These are phyloP conservation scores for Eremochloa ophiuroides DNA, from an alignment of 176 grass and related monocot species.

Conservation along the genomic window DNA sequence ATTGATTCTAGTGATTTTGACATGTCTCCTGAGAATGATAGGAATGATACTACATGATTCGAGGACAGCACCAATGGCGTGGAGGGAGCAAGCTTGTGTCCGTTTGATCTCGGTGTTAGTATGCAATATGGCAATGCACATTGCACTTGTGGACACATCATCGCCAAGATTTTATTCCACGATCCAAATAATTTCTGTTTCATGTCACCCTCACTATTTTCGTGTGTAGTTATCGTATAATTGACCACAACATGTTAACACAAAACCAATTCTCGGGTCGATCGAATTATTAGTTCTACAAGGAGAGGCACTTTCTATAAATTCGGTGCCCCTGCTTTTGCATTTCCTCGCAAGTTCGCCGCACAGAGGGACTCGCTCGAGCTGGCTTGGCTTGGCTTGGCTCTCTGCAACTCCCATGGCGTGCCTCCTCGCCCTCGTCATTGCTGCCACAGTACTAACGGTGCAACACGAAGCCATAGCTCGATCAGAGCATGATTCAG, in stretches of 20 bases:
- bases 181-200: too few relatives aligned
- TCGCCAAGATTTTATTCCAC: too few relatives aligned
- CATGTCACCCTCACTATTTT: not conserved
- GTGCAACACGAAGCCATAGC: not conserved
- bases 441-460: conserved; percentile 19
- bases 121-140: too few relatives aligned
- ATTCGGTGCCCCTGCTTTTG: not conserved
- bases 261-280: not conserved
- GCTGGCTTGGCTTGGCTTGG: not conserved
- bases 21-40: too few relatives aligned
- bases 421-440: not conserved
- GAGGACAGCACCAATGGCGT: too few relatives aligned
- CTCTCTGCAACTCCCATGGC: conserved; percentile 16
- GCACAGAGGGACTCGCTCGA: not conserved
- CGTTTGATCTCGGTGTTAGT: too few relatives aligned
- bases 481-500: not conserved
- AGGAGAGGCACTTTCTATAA: not conserved
- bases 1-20: too few relatives aligned
- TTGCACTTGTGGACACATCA: too few relatives aligned
- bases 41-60: too few relatives aligned
- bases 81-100: too few relatives aligned
- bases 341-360: not conserved
- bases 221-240: too few relatives aligned
- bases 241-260: not conserved
- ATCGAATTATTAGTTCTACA: not conserved